Evolutionary conservation across 1,284 basidiomycete genomes (phyloP).

Genomic region (Moesziomyces sp.): DNA sequence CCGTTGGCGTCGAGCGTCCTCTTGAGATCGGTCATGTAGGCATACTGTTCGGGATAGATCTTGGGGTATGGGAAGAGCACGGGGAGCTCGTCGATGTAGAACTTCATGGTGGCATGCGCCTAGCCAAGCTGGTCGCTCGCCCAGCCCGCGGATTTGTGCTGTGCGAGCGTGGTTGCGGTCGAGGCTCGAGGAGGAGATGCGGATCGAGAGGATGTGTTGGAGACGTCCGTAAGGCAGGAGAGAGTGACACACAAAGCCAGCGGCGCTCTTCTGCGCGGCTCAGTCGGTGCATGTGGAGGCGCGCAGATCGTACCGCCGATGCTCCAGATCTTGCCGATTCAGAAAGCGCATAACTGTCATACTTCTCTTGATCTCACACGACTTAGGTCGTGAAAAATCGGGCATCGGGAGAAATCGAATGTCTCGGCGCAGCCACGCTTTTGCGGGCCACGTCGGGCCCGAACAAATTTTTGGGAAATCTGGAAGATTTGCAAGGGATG

Average conservation of each 20-base stretch:
- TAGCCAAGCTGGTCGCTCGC: not conserved
- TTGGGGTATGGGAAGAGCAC: constrained; percentile 69
- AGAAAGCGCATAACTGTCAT: too few species aligned
- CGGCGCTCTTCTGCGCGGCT: too few species aligned
- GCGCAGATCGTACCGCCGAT: too few species aligned
- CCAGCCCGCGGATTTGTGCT: not conserved
- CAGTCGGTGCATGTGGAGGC: too few species aligned
- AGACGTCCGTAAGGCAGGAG: not conserved
- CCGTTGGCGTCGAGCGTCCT: constrained; percentile 90
- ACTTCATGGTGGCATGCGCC: constrained; percentile 78
- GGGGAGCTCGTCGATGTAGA: constrained; percentile 87
- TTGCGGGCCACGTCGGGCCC: not conserved
- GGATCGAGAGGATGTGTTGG: not conserved
- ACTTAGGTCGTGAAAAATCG: not conserved
- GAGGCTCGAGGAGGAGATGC: not conserved
- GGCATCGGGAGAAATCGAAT: constrained; percentile 5
- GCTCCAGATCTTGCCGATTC: too few species aligned
- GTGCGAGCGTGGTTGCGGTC: not conserved
- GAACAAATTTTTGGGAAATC: constrained; percentile 13
- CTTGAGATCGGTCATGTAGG: constrained; percentile 99
- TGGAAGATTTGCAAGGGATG: constrained; percentile 16
- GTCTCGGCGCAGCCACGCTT: not conserved
- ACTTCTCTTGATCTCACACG: too few species aligned
- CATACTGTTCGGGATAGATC: constrained; percentile 85
- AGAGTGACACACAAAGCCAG: not conserved